A percentile compares a stretch with the other conserved stretches of the same genome.
Evolutionary conservation across 208 protist species (phyloP).

Genomic region (Trypanosoma avium): DNA sequence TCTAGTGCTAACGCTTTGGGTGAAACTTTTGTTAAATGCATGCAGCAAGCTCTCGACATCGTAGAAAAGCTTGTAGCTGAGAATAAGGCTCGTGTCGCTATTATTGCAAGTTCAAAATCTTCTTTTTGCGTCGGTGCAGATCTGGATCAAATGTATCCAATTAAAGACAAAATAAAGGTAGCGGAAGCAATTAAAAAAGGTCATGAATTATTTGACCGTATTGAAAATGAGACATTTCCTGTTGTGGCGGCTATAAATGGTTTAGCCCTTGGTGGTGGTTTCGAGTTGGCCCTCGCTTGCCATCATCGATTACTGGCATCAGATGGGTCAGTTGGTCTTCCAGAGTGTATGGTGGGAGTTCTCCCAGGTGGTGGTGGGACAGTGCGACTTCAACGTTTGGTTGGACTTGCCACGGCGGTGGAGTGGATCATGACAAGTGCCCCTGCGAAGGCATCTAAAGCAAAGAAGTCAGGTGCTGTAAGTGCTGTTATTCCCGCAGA

Average conservation of each 20-base stretch:
- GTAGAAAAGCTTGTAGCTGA: conserved; percentile 64
- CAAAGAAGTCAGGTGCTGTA: conserved; percentile 74
- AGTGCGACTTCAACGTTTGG: conserved; percentile 92
- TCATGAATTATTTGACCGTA: conserved; percentile 70
- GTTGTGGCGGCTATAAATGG: conserved; percentile 95
- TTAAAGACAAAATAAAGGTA: conserved; percentile 52
- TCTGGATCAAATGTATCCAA: conserved; percentile 76
- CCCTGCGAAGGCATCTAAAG: conserved; percentile 65
- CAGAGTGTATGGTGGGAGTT: conserved; percentile 93
- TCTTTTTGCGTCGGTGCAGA: conserved; percentile 85
- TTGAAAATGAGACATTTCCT: conserved; percentile 61
- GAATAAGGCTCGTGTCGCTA: conserved; percentile 51
- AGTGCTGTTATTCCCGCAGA: conserved; percentile 51
- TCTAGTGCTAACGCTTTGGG: conserved; percentile 77
- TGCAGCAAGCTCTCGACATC: conserved; percentile 56
- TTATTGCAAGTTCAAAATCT: conserved; percentile 73
- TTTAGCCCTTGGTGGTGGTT: conserved; percentile 92
- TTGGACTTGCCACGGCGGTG: conserved; percentile 87
- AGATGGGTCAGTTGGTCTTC: conserved; percentile 64
- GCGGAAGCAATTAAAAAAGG: conserved; percentile 36
- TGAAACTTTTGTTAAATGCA: conserved; percentile 52
- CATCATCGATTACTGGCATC: conserved; percentile 81
- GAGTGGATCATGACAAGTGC: conserved; percentile 87
- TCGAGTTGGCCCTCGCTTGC: conserved; percentile 95
- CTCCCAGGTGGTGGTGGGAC: conserved; percentile 94